phyloP scores from a whole-genome alignment of 345 rosid species.

The Brassica incana region DNA sequence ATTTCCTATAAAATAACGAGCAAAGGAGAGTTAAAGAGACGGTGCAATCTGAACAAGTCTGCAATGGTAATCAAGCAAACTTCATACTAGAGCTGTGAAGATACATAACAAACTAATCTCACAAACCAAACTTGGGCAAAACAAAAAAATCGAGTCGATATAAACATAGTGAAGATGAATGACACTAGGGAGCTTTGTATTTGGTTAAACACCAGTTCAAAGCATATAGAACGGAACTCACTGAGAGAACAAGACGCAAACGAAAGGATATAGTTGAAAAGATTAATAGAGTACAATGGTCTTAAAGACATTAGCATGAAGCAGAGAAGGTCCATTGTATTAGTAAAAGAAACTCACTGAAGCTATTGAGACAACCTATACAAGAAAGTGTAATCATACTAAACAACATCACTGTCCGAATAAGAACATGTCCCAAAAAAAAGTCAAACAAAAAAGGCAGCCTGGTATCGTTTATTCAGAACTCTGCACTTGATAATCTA shows the following conservation, averaged over 20 bases:
- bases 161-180: background rate
- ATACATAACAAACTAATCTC: background rate
- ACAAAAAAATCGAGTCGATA: too few relatives aligned
- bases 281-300: background rate
- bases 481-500: background rate
- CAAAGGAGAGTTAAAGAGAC: background rate
- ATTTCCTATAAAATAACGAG: conserved; percentile 42
- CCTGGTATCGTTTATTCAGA: background rate
- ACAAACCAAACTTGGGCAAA: too few relatives aligned
- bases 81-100: background rate
- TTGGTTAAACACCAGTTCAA: background rate
- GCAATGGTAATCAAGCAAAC: background rate
- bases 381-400: background rate
- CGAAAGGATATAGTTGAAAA: background rate
- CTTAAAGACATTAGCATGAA: background rate
- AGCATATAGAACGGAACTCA: background rate
- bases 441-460: background rate
- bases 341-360: background rate
- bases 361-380: background rate
- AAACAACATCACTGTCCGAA: background rate
- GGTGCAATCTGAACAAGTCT: background rate
- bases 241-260: background rate
- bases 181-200: background rate
- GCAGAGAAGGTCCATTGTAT: too few relatives aligned
- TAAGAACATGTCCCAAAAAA: background rate